A percentile compares a stretch with the other conserved stretches of the same genome.
phyloP scores from a whole-genome alignment of 345 rosid species.

The Euclidium syriacum region DNA sequence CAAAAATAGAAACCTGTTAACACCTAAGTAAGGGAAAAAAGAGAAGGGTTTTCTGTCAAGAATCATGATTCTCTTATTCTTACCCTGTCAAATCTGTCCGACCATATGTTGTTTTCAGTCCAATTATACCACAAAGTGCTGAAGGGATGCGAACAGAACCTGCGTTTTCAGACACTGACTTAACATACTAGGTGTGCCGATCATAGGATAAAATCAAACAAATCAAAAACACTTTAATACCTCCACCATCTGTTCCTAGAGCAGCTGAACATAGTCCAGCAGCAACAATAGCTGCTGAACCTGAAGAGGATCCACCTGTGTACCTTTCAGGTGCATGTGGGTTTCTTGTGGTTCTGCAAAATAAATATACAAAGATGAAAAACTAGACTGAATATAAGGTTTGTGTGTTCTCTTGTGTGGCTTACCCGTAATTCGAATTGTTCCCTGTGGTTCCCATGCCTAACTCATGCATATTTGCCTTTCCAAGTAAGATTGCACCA shows the following conservation, averaged over 20 bases:
- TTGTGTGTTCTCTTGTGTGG: constrained; percentile 5
- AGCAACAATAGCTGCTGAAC: constrained; percentile 90
- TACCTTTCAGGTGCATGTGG: constrained; percentile 82
- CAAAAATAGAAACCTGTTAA: neutral
- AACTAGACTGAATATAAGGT: neutral
- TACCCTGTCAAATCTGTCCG: constrained; percentile 77
- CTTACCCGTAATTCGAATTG: constrained; percentile 87
- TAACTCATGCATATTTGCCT: constrained; percentile 91
- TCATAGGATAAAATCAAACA: neutral
- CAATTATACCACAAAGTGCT: constrained; percentile 81
- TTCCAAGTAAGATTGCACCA: constrained; percentile 77
- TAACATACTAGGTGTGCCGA: constrained; percentile 7
- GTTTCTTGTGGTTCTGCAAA: constrained; percentile 81
- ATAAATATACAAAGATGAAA: neutral
- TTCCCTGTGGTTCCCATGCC: constrained; percentile 98
- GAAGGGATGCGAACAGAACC: constrained; percentile 85
- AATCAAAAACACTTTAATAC: constrained; percentile 33
- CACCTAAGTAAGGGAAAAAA: neutral
- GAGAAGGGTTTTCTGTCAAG: neutral
- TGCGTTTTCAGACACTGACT: constrained; percentile 32
- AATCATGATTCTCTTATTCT: constrained; percentile 4
- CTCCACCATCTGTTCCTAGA: constrained; percentile 96
- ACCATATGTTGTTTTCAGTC: constrained; percentile 81
- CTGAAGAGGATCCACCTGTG: constrained; percentile 95
- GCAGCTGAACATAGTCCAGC: constrained; percentile 91